These are phyloP conservation scores for Apiotrichum domesticum DNA, from an alignment of 1,284 basidiomycete species.

Conservation along the genomic window DNA sequence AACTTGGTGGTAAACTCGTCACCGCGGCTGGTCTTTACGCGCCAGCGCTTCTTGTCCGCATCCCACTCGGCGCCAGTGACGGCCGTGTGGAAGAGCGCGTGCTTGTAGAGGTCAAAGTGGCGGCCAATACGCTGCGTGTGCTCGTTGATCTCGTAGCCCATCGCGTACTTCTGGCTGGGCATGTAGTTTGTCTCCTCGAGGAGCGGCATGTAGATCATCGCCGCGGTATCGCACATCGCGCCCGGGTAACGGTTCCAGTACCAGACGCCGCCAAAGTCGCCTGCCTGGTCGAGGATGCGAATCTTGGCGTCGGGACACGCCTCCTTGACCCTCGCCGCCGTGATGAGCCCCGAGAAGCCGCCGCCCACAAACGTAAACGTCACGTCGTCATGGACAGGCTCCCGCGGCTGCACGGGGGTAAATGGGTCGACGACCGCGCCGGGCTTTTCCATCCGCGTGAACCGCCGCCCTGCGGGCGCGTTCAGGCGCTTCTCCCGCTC, in stretches of 20 bases:
- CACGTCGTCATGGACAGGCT: background rate
- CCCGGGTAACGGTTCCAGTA: constrained; percentile 3
- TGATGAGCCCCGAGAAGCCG: background rate
- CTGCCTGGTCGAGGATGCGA: constrained; percentile 1
- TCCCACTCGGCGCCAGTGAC: background rate
- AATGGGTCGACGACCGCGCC: background rate
- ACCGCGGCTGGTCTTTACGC: background rate
- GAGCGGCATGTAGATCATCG: background rate
- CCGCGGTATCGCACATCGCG: background rate
- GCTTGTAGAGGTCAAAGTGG: constrained; percentile 1
- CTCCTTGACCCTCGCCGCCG: background rate
- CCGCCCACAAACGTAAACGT: background rate
- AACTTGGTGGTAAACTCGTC: background rate
- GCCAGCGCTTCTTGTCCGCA: background rate
- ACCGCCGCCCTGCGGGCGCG: constrained; percentile 3
- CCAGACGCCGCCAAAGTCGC: constrained; percentile 1
- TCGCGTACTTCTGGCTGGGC: background rate
- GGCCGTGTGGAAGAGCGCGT: background rate
- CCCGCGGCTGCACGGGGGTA: background rate
- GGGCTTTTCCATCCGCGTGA: background rate
- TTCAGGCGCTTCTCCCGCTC: background rate
- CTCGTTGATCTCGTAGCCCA: background rate
- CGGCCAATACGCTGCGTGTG: background rate
- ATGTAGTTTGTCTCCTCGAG: background rate
- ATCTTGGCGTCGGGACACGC: background rate